Evolutionary conservation across 805 yeast genomes (phyloP).

Genomic region (Crinitomyces ghanaensis): DNA sequence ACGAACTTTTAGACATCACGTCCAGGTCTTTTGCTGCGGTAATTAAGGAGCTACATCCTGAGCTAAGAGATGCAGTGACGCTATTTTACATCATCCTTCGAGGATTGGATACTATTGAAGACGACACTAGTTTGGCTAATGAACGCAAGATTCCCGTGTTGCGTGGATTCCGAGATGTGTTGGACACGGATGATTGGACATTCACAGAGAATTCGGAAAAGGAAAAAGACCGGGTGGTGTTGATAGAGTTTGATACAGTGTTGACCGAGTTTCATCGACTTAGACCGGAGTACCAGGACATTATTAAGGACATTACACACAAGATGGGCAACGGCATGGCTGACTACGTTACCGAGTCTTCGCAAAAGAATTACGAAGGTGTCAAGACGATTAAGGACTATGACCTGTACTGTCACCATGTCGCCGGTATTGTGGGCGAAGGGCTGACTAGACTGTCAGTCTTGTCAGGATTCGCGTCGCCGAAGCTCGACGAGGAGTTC

Average conservation of each 20-base stretch:
- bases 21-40: constrained; percentile 95
- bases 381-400: constrained; percentile 69
- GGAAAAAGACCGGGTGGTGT: constrained; percentile 72
- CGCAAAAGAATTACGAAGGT: constrained; percentile 63
- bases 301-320: constrained; percentile 62
- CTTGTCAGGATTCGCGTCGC: constrained; percentile 58
- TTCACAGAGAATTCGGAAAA: constrained; percentile 58
- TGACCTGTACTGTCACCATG: constrained; percentile 89
- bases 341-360: constrained; percentile 67
- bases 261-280: constrained; percentile 62
- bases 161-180: constrained; percentile 52
- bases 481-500: constrained; percentile 40
- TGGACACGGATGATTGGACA: constrained; percentile 64
- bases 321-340: constrained; percentile 99
- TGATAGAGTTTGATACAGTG: constrained; percentile 65
- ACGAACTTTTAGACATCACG: constrained; percentile 50
- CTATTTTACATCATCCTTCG: constrained; percentile 76
- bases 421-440: constrained; percentile 96
- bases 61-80: constrained; percentile 63
- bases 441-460: constrained; percentile 80
- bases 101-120: constrained; percentile 92
- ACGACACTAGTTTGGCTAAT: constrained; percentile 79
- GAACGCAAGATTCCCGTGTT: constrained; percentile 63
- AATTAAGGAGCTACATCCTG: constrained; percentile 83
- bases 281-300: constrained; percentile 63